Evolutionary conservation across 331 rosid genomes (phyloP), one percentile per base, ranked within the genome.

Genomic region (Erythrophleum ivorense): DNA sequence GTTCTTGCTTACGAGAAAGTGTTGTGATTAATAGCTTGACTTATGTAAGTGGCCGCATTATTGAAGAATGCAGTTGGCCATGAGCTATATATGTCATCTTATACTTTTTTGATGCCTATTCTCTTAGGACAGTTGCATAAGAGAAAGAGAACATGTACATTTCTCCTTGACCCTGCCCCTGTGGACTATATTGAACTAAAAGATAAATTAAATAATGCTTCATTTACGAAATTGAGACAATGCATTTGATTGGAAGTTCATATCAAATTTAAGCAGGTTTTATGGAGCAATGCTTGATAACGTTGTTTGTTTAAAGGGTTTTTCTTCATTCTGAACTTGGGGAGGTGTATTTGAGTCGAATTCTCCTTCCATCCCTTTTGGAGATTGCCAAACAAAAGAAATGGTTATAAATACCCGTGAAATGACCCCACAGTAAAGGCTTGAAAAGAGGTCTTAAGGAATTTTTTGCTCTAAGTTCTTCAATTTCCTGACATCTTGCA

Each of bases 391-490:
- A n/a, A 6, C 77, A 57, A 19, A 68, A 6, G 8, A 52, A 2
- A 57, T 48, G 15, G 31, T 34, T 33, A 53, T 33, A 55, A 60
- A 21, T 49, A 65, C 45, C 16, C 48, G 60, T 41, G 52, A n/a
- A 72, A 68, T 68, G 57, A 65, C 43, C 48, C 55, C 48, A 29
- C 16, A 34, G 18, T 16, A 11, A 52, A 18, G 21, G 74, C 34
- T 50, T 19, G 4, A 49, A 4, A 10, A 40, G 53, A 48, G 36
- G 31, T 76, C 6, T 40, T 14, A 29, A 3, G 8, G 68, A 67
- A 24, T 67, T 78, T 49, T 70, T 54, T 55, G 71, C 16, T 78
- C 46, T 36, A 65, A 50, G 15, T 16, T 7, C 69, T 43, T 41
- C 58, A 52, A 49, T 66, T 70, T 57, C 38, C 6, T 33, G 71